Conservation (phyloP, 148 eudicot genomes). For the Mesembryanthemum crystallinum region DNA sequence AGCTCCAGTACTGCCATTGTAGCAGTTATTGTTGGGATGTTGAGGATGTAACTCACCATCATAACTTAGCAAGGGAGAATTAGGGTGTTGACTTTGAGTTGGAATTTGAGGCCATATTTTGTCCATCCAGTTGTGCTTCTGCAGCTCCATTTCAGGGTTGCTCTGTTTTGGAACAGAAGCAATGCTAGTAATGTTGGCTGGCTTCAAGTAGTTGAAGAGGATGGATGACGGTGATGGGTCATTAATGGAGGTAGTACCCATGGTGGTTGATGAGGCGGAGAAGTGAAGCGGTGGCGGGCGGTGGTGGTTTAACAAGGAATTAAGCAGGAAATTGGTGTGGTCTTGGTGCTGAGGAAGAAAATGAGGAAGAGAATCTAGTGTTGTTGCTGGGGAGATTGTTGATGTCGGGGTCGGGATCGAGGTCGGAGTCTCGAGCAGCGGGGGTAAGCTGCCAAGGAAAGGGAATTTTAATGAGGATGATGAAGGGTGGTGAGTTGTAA, state of each 20-base stretch:
- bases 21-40: background rate
- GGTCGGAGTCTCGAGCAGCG: conserved; percentile 32
- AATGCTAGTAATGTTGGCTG: background rate
- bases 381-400: background rate
- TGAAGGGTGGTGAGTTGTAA: conserved; percentile 22
- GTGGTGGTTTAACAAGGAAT: conserved; percentile 19
- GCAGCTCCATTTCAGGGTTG: background rate
- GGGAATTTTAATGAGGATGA: conserved; percentile 22
- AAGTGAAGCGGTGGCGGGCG: conserved; percentile 14
- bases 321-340: conserved; percentile 15
- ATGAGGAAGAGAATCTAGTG: background rate
- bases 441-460: conserved; percentile 31
- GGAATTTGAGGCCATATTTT: background rate
- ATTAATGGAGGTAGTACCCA: background rate
- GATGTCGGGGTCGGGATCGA: too few species aligned
- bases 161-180: background rate
- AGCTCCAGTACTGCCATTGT: too few species aligned
- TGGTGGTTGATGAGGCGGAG: conserved; percentile 3
- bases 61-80: background rate
- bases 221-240: background rate
- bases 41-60: background rate
- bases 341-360: background rate
- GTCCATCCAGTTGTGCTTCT: conserved; percentile 16
- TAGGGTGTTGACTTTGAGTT: background rate
- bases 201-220: background rate